Percentiles rank a stretch among this genome's conserved stretches.
These are phyloP conservation scores for Sporothrix curviconia DNA, from an alignment of 2,329 filamentous ascomycete genomes.

Conservation along the genomic window DNA sequence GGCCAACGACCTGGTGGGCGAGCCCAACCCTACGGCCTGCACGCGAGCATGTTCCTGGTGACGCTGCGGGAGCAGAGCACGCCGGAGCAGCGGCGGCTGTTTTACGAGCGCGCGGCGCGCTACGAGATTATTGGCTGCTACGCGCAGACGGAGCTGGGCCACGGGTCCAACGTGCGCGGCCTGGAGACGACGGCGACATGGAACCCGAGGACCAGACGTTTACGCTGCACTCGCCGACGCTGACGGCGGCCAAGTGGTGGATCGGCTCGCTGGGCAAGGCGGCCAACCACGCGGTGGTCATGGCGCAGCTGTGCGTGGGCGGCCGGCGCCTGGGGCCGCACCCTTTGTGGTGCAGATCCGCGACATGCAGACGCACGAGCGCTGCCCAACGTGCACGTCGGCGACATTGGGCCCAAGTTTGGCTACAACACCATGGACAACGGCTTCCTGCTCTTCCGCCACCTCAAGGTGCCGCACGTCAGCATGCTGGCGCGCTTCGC, in stretches of 20 bases:
- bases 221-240: slow-evolving; percentile 62
- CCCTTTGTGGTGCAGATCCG: slow-evolving; percentile 73
- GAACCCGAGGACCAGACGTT: slow-evolving; percentile 71
- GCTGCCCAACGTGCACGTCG: slow-evolving; percentile 63
- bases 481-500: slow-evolving; percentile 70
- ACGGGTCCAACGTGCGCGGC: slow-evolving; percentile 69
- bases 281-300: slow-evolving; percentile 71
- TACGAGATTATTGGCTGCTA: slow-evolving; percentile 75
- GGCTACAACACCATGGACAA: slow-evolving; percentile 80
- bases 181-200: slow-evolving; percentile 68
- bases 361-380: slow-evolving; percentile 62
- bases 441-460: slow-evolving; percentile 70
- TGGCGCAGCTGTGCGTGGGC: slow-evolving; percentile 65
- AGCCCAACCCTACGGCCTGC: slow-evolving; percentile 67
- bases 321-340: slow-evolving; percentile 68
- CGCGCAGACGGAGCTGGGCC: slow-evolving; percentile 73
- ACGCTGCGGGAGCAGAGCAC: slow-evolving; percentile 67
- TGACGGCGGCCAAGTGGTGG: slow-evolving; percentile 80
- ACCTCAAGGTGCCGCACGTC: slow-evolving; percentile 66
- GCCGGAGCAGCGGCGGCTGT: slow-evolving; percentile 66
- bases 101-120: slow-evolving; percentile 59
- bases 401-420: slow-evolving; percentile 76
- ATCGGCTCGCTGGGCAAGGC: slow-evolving; percentile 70
- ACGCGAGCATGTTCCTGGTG: slow-evolving; percentile 47
- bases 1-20: slow-evolving; percentile 64